Evolutionary conservation across 1,284 basidiomycete genomes (phyloP).

Genomic region (Trametes versicolor): DNA sequence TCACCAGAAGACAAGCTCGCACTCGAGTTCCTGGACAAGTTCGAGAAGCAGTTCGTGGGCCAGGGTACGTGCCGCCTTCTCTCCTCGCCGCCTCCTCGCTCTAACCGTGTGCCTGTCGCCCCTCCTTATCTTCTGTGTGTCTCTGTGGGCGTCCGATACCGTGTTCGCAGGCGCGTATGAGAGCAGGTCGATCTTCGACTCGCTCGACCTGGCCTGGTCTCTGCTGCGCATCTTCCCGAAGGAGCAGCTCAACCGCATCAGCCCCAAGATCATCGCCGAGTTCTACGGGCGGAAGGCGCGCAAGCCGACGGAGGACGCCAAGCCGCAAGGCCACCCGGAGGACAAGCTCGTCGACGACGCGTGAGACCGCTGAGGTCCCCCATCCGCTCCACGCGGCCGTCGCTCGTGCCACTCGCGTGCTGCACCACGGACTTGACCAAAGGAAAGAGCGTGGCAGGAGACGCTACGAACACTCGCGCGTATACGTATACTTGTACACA

Average conservation of each 20-base stretch:
- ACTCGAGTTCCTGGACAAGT: slow-evolving; percentile 93
- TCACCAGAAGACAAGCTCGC: slow-evolving; percentile 94
- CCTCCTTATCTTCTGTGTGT: slow-evolving; percentile 19
- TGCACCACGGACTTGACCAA: slow-evolving; percentile 9
- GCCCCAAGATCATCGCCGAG: slow-evolving; percentile 89
- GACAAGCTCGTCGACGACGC: slow-evolving; percentile 70
- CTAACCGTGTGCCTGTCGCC: slow-evolving; percentile 16
- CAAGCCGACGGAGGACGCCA: slow-evolving; percentile 63
- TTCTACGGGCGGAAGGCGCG: slow-evolving; percentile 85
- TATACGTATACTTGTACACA: slow-evolving; percentile 31
- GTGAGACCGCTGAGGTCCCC: no score
- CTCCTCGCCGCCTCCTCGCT: slow-evolving; percentile 19
- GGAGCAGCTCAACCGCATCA: slow-evolving; percentile 97
- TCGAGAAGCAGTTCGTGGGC: slow-evolving; percentile 94
- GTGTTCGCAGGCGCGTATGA: slow-evolving; percentile 84
- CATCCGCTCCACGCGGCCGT: not conserved
- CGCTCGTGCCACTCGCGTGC: not conserved
- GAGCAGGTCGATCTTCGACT: slow-evolving; percentile 96
- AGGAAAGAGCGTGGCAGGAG: slow-evolving; percentile 14
- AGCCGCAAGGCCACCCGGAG: slow-evolving; percentile 54
- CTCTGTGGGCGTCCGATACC: not conserved
- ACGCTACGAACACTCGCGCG: slow-evolving; percentile 23
- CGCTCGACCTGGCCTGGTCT: slow-evolving; percentile 97
- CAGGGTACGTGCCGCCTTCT: slow-evolving; percentile 68
- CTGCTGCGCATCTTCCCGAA: slow-evolving; percentile 98